Conservation (phyloP, 352 stramenopile genomes). For the Pythium folliculosum region DNA sequence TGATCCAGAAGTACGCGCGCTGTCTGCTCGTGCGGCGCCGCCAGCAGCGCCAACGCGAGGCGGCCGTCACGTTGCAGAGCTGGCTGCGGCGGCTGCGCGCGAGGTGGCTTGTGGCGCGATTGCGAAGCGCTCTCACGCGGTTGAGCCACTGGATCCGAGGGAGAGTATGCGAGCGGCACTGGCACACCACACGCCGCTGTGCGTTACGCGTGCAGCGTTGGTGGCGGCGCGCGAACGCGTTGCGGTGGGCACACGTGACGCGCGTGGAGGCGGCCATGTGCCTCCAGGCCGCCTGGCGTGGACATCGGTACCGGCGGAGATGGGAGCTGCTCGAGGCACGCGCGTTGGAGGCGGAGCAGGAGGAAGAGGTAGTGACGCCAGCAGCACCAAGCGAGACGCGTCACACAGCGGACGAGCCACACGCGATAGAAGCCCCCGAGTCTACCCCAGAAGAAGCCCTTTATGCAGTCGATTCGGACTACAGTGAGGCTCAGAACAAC, state of each 20-base stretch:
- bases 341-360: neutral
- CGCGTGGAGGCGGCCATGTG: slow-evolving; percentile 43
- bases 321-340: neutral
- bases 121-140: slow-evolving; percentile 12
- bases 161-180: slow-evolving; percentile 34
- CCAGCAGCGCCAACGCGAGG: slow-evolving; percentile 10
- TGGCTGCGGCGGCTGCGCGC: slow-evolving; percentile 38
- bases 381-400: too few relatives aligned
- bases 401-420: too few relatives aligned
- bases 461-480: too few relatives aligned
- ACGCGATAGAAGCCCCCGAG: too few relatives aligned
- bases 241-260: slow-evolving; percentile 31
- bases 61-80: slow-evolving; percentile 39
- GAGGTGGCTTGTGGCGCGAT: neutral
- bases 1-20: slow-evolving; percentile 55
- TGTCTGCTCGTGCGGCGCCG: slow-evolving; percentile 25
- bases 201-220: slow-evolving; percentile 48
- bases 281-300: slow-evolving; percentile 53
- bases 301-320: slow-evolving; percentile 9
- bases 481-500: too few relatives aligned
- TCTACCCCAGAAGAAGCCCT: too few relatives aligned
- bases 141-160: slow-evolving; percentile 25
- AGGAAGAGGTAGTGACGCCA: neutral
- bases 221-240: slow-evolving; percentile 36
- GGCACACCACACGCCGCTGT: slow-evolving; percentile 12